phyloP scores from a whole-genome alignment of 768 basidiomycete species.

The Gautieria morchelliformis region DNA sequence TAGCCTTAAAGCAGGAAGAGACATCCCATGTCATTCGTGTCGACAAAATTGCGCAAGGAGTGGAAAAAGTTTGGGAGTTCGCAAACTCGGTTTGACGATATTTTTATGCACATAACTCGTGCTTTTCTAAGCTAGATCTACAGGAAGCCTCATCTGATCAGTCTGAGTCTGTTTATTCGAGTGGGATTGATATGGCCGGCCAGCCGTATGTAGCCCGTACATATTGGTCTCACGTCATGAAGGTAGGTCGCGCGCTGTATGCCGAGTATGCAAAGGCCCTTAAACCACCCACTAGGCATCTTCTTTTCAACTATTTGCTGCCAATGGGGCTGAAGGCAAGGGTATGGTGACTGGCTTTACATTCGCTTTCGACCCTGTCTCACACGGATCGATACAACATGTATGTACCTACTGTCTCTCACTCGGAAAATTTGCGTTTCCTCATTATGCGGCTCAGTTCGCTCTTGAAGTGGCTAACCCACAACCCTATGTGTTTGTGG shows the following conservation, averaged over 20 bases:
- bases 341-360: constrained; percentile 41
- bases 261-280: background rate
- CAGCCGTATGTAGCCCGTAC: constrained; percentile 49
- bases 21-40: constrained; percentile 46
- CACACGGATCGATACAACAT: constrained; percentile 60
- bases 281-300: constrained; percentile 33
- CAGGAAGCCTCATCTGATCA: constrained; percentile 34
- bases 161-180: constrained; percentile 46
- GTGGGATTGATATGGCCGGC: constrained; percentile 41
- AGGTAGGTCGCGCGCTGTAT: constrained; percentile 31
- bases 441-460: constrained; percentile 25
- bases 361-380: constrained; percentile 55
- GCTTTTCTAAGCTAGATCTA: constrained; percentile 6
- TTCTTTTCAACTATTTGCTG: constrained; percentile 42
- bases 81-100: constrained; percentile 37
- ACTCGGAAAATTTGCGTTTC: background rate
- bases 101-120: background rate
- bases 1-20: constrained; percentile 50
- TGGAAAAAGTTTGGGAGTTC: constrained; percentile 45
- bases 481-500: constrained; percentile 24
- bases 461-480: constrained; percentile 43
- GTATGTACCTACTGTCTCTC: constrained; percentile 29
- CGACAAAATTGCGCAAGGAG: constrained; percentile 28
- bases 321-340: constrained; percentile 35
- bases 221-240: constrained; percentile 50